Evolutionary conservation across 1,284 basidiomycete species (phyloP), one percentile per base, ranked within the genome.

Genomic region (Psilocybe mexicana): DNA sequence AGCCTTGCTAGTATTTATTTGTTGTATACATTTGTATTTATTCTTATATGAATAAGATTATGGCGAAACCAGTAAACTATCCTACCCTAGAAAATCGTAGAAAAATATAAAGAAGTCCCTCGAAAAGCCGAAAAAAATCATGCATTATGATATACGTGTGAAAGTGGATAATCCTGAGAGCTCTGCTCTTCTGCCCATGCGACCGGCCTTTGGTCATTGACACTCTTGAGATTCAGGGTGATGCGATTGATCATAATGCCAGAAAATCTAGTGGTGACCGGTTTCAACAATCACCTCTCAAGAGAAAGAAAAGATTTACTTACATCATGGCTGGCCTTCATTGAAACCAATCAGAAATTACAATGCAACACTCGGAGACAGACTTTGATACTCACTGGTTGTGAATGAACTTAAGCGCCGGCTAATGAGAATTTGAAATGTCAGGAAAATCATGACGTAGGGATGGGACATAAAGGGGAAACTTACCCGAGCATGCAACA

Each of bases 381-480:
- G 12, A 8, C n/a, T 6, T 18, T 5, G 24, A 45, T 5, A 47
- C 55, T 51, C n/a, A 52, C 55, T 57, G 42, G 12, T 51, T 57
- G 33, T 57, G 55, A 11, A 57, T 7, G 25, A 57, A 57, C 28
- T 57, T 57, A n/a, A 57, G 33, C 1, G 55, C 55, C n/a, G 55
- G 55, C 55, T 57, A 14, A n/a, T 11, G 10, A 24, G 11, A 36
- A 14, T 5, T 8, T 25, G 8, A 23, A 23, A 46, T 6, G 44
- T 1, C 6, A 26, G 12, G 12, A 30, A 8, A 12, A 11, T 26
- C 7, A 30, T 48, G 23, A 51, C 14, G 40, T 28, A n/a, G 3
- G 25, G 35, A 24, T 2, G 10, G 36, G 12, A n/a, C 8, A 7
- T 2, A 18, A 18, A 18, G 18, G 35, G 24, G 23, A 23, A 2